A percentile compares a stretch with the other conserved stretches of the same genome.
phyloP scores from a whole-genome alignment of 2,329 filamentous ascomycete species.

The Aspergillus ibericus region DNA sequence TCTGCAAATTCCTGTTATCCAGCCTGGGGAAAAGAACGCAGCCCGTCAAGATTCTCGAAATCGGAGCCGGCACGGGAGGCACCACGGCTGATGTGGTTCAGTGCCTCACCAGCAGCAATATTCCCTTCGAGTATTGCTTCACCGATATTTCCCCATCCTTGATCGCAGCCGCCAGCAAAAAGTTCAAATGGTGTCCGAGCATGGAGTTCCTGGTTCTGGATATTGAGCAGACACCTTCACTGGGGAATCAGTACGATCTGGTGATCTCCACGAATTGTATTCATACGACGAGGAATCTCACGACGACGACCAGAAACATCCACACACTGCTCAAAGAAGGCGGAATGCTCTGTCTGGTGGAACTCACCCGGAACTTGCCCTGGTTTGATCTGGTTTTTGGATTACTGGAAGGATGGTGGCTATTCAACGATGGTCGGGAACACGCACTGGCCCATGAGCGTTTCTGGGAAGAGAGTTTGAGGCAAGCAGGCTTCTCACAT shows the following conservation, averaged over 20 bases:
- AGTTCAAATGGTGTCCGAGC: constrained; percentile 26
- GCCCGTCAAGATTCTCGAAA: constrained; percentile 32
- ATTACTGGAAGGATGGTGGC: constrained; percentile 44
- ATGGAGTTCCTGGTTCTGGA: constrained; percentile 36
- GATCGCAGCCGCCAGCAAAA: constrained; percentile 31
- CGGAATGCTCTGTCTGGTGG: constrained; percentile 32
- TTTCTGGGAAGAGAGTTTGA: neutral
- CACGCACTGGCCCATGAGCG: neutral
- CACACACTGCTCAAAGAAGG: constrained; percentile 26
- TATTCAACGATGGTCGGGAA: constrained; percentile 35
- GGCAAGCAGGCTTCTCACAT: neutral
- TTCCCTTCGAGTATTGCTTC: constrained; percentile 38
- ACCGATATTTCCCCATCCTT: constrained; percentile 38
- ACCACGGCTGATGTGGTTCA: constrained; percentile 31
- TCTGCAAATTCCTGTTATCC: neutral
- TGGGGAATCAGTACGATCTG: constrained; percentile 22
- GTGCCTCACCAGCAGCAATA: constrained; percentile 12
- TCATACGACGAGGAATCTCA: constrained; percentile 31
- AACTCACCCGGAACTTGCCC: constrained; percentile 27
- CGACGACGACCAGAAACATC: constrained; percentile 19
- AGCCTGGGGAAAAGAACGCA: neutral
- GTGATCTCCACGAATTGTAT: constrained; percentile 35
- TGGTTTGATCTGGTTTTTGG: constrained; percentile 39
- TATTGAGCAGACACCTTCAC: constrained; percentile 30
- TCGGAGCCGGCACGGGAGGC: constrained; percentile 41